Percentiles rank a stretch among this genome's conserved stretches.
phyloP scores from a whole-genome alignment of 371 early-diverging fungal species.

The Actinomortierella wolfii region DNA sequence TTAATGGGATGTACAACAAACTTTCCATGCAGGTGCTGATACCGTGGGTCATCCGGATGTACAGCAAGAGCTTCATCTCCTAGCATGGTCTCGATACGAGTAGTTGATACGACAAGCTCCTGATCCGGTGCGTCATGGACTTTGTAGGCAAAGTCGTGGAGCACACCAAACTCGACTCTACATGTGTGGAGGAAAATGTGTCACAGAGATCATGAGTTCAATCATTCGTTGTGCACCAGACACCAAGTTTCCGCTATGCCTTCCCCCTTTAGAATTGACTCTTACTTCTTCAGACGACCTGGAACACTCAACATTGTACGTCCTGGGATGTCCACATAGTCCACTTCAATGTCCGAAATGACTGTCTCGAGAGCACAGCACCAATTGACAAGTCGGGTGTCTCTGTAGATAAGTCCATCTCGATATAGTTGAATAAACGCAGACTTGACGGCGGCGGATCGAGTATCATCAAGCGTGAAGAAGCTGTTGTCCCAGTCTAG shows the following conservation, averaged over 20 bases:
- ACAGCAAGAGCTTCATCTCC: conserved; percentile 98
- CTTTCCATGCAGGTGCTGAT: conserved; percentile 82
- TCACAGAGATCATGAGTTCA: too few relatives aligned
- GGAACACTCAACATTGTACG: conserved; percentile 36
- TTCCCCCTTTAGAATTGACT: too few relatives aligned
- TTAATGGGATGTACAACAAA: conserved; percentile 89
- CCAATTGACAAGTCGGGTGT: conserved; percentile 94
- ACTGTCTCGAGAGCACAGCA: conserved; percentile 93
- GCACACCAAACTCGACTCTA: conserved; percentile 83
- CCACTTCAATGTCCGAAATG: conserved; percentile 93
- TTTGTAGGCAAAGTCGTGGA: conserved; percentile 71
- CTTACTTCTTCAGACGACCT: conserved; percentile 39
- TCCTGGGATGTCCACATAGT: conserved; percentile 32
- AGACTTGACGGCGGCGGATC: conserved; percentile 80
- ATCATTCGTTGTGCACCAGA: too few relatives aligned
- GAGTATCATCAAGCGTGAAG: conserved; percentile 91
- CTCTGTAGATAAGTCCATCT: conserved; percentile 92
- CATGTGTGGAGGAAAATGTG: not conserved
- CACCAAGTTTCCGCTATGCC: too few relatives aligned
- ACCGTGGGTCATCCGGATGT: conserved; percentile 90
- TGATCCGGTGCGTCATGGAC: conserved; percentile 55
- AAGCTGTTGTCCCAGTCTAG: conserved; percentile 83
- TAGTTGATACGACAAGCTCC: conserved; percentile 92
- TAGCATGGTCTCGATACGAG: conserved; percentile 99
- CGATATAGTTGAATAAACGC: conserved; percentile 89